These are phyloP conservation scores for Fusarium dimerum DNA, from an alignment of 2,329 filamentous ascomycete genomes.

Conservation along the genomic window DNA sequence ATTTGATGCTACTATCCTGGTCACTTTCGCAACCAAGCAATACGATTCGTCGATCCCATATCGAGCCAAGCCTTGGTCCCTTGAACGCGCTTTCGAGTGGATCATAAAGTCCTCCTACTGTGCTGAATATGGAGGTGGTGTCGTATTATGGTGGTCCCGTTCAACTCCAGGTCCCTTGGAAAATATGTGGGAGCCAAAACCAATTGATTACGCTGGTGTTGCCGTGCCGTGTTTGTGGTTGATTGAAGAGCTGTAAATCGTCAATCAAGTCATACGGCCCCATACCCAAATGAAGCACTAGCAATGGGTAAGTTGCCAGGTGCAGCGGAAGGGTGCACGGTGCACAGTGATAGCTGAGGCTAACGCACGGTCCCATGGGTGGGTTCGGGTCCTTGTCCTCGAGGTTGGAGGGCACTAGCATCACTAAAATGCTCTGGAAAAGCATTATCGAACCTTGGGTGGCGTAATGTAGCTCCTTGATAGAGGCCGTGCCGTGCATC, in stretches of 20 bases:
- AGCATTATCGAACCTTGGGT: slow-evolving; percentile 16
- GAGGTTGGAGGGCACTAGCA: background rate
- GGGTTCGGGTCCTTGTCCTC: background rate
- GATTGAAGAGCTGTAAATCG: slow-evolving; percentile 22
- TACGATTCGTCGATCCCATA: slow-evolving; percentile 19
- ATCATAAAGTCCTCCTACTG: slow-evolving; percentile 17
- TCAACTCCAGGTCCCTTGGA: background rate
- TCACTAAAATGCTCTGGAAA: background rate
- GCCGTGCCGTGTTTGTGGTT: slow-evolving; percentile 8
- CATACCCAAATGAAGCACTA: slow-evolving; percentile 27
- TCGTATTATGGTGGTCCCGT: background rate
- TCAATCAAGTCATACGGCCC: slow-evolving; percentile 24
- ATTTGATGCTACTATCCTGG: slow-evolving; percentile 21
- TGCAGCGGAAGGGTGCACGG: slow-evolving; percentile 13
- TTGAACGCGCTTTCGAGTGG: slow-evolving; percentile 28
- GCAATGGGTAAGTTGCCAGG: slow-evolving; percentile 24
- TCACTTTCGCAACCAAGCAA: slow-evolving; percentile 14
- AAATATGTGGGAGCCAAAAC: no score
- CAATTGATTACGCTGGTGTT: no score
- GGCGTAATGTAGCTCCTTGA: slow-evolving; percentile 15
- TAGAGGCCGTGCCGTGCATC: slow-evolving; percentile 15
- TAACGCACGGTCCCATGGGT: background rate
- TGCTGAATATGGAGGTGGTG: slow-evolving; percentile 6
- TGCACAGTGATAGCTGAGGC: background rate
- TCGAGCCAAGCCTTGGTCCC: slow-evolving; percentile 22